Conservation (phyloP, 129 eudicot species). For the Deinandra increscens region DNA sequence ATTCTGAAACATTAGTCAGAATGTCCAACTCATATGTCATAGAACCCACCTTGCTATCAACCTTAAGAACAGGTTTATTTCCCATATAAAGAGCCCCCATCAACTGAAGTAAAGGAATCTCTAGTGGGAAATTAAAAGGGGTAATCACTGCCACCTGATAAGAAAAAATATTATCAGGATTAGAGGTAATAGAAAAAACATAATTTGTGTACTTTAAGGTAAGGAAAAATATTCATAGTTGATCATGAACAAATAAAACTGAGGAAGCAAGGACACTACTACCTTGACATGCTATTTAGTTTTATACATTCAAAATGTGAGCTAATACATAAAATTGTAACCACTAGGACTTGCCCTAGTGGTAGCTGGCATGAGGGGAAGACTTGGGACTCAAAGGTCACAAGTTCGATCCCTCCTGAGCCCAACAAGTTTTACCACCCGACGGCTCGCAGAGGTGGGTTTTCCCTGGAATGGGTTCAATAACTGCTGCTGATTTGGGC, state of each 20-base stretch:
- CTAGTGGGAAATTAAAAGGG: conserved; percentile 95
- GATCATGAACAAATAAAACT: background rate
- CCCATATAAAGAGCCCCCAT: conserved; percentile 99
- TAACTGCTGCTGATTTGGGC: too few relatives aligned
- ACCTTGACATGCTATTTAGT: background rate
- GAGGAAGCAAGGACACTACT: conserved; percentile 2
- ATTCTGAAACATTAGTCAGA: background rate
- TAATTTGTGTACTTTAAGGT: background rate
- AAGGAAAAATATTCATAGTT: background rate
- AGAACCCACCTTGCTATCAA: conserved; percentile 85
- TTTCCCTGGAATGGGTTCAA: too few relatives aligned
- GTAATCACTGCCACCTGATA: conserved; percentile 86
- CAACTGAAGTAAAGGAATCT: conserved; percentile 82
- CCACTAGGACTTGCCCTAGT: too few relatives aligned
- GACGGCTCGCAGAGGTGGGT: too few relatives aligned
- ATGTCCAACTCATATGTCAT: background rate
- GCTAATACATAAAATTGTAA: too few relatives aligned
- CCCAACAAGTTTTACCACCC: too few relatives aligned
- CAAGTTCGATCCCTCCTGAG: too few relatives aligned
- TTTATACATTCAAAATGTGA: background rate
- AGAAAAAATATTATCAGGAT: conserved; percentile 1
- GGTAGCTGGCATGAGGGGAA: too few relatives aligned
- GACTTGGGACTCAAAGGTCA: too few relatives aligned
- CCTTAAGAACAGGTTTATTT: conserved; percentile 90
- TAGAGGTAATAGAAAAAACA: conserved; percentile 1